These are phyloP conservation scores for Citrus unshiu DNA, from an alignment of 345 rosid genomes.

Conservation along the genomic window DNA sequence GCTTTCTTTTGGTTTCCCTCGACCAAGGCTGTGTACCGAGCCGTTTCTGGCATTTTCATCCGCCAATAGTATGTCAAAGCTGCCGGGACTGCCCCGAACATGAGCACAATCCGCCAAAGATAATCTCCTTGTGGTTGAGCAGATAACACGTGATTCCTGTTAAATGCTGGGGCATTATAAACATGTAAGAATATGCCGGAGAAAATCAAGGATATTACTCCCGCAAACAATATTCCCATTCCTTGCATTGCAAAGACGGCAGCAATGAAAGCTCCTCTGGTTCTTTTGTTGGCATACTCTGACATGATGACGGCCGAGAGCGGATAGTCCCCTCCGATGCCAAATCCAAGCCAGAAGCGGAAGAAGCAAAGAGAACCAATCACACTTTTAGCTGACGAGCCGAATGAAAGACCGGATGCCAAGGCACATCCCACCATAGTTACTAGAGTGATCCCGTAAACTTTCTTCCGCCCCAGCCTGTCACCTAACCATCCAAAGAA, in stretches of 20 bases:
- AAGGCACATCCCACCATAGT: constrained; percentile 74
- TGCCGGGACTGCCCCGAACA: constrained; percentile 80
- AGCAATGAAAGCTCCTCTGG: constrained; percentile 69
- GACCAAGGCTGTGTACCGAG: constrained; percentile 72
- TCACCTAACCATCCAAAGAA: constrained; percentile 80
- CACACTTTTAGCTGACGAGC: constrained; percentile 42
- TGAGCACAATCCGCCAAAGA: constrained; percentile 69
- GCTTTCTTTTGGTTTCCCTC: constrained; percentile 59
- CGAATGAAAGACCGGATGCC: constrained; percentile 65
- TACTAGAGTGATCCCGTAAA: constrained; percentile 69
- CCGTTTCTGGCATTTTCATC: constrained; percentile 82
- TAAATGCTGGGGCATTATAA: constrained; percentile 23
- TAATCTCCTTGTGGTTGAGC: constrained; percentile 59
- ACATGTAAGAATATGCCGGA: constrained; percentile 39
- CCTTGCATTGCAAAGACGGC: constrained; percentile 88
- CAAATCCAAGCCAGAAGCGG: constrained; percentile 84
- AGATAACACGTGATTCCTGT: constrained; percentile 27
- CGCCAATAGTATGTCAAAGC: constrained; percentile 73
- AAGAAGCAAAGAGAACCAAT: constrained; percentile 66
- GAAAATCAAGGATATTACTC: constrained; percentile 50
- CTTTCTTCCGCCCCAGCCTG: constrained; percentile 74
- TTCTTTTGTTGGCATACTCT: constrained; percentile 63
- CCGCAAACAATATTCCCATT: constrained; percentile 58
- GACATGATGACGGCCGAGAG: constrained; percentile 84
- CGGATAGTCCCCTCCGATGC: constrained; percentile 85